Evolutionary conservation across 1,284 basidiomycete species (phyloP), one percentile per base, ranked within the genome.

Genomic region (Ceratobasidium sp.): DNA sequence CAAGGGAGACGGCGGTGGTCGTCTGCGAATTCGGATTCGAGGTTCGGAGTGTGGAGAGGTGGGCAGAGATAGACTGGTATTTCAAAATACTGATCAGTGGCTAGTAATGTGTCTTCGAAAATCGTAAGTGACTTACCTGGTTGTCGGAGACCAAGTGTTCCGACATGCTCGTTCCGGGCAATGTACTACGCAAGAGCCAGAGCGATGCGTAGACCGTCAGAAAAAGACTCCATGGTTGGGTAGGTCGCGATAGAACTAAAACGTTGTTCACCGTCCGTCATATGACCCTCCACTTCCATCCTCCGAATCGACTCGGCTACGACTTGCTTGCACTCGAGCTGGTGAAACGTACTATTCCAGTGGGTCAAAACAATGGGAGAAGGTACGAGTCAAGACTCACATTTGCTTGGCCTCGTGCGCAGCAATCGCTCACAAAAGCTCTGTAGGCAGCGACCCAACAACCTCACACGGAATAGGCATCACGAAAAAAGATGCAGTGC

Each of bases 221-320:
- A 54, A 61, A 43, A 40, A 40, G 15, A 73, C 70, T 81, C 79
- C 22, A 77, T 68, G 46, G 80, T 29, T 34, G 80, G 80, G 61
- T 81, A 81, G 9, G 79, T 81, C 54, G 80, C 79, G 51, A 81
- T 79, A 4, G 76, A 67, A 51, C 79, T 71, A 22, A 77, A 66
- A 2, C 80, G 57, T 70, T 81, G 80, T 66, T 81, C 80, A 19
- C 80, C 80, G 51, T 81, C 80, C 5, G 79, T 78, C 6, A 78
- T 73, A 56, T 79, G 77, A 25, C 79, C 79, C 0, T 79, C 76
- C 25, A 76, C 71, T 70, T 79, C 78, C 73, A 79, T 78, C 11
- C 79, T 75, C 19, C 67, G 59, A 8, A 80, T 78, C 0, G 78
- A 77, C 56, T 81, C 80, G 57, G 68, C 37, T 71, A 77, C 13